phyloP scores from a whole-genome alignment of 352 stramenopile species.

The Nothophytophthora sp. region DNA sequence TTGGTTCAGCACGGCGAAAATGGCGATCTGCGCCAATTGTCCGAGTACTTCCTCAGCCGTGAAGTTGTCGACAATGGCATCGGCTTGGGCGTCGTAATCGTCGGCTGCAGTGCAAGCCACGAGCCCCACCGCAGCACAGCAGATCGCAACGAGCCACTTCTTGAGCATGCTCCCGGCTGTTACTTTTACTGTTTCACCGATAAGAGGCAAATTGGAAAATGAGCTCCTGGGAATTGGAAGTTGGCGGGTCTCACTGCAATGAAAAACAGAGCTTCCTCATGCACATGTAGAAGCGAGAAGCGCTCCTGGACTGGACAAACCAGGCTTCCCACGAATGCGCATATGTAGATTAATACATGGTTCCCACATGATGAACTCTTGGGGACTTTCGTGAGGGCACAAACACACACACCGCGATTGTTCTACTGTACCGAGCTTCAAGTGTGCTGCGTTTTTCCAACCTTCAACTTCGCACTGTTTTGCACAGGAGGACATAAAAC shows the following conservation, averaged over 20 bases:
- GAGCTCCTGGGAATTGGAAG: constrained; percentile 1
- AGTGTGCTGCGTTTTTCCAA: too few relatives aligned
- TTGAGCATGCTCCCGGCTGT: constrained; percentile 11
- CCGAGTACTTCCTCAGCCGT: constrained; percentile 17
- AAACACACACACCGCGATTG: too few relatives aligned
- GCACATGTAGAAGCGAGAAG: too few relatives aligned
- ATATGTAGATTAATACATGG: too few relatives aligned
- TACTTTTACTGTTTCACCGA: constrained; percentile 9
- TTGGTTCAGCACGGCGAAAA: constrained; percentile 20
- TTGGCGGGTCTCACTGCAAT: background rate
- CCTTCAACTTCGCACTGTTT: too few relatives aligned
- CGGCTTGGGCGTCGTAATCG: constrained; percentile 13
- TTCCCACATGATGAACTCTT: too few relatives aligned
- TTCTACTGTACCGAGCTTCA: too few relatives aligned
- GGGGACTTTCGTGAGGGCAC: too few relatives aligned
- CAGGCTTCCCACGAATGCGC: too few relatives aligned
- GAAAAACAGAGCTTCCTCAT: too few relatives aligned
- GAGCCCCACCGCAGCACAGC: constrained; percentile 9
- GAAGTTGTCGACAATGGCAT: constrained; percentile 23
- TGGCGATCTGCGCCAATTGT: constrained; percentile 16
- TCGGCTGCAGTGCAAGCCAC: constrained; percentile 3
- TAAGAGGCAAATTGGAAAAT: constrained; percentile 14
- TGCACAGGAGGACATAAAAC: too few relatives aligned
- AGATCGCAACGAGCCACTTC: constrained; percentile 17
- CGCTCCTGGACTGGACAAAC: too few relatives aligned